Evolutionary conservation across 257 asterid genomes (phyloP).

Genomic region (Solanum okadae): DNA sequence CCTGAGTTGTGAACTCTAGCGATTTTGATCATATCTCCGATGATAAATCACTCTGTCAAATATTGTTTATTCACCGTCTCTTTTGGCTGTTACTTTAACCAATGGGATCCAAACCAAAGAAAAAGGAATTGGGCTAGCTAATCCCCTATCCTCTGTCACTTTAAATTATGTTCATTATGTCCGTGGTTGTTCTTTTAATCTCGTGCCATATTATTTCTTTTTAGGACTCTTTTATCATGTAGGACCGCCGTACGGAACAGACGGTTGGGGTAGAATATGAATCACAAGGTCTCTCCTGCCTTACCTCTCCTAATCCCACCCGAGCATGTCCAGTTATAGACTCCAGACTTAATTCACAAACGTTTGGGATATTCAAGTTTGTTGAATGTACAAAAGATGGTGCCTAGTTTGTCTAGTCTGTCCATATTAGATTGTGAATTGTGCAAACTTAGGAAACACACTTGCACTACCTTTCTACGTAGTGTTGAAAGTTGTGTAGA

Average conservation of each 20-base stretch:
- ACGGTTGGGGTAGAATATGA: neutral
- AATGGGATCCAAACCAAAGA: neutral
- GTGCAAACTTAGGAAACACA: neutral
- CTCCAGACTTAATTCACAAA: neutral
- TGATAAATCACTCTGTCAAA: neutral
- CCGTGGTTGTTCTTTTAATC: neutral
- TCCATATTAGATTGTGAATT: neutral
- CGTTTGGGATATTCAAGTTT: neutral
- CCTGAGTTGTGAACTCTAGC: neutral
- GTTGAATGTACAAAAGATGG: neutral
- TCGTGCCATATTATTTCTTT: neutral
- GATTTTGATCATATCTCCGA: neutral
- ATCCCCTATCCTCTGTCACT: neutral
- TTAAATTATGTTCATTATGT: neutral
- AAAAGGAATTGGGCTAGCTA: neutral
- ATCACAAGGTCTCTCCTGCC: neutral
- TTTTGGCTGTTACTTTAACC: neutral
- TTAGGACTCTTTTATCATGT: neutral
- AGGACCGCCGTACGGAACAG: neutral
- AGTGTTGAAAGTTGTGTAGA: neutral
- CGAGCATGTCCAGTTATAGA: neutral
- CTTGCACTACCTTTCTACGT: neutral
- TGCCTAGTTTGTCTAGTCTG: neutral
- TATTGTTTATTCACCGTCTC: neutral
- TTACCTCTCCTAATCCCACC: neutral